Conservation (phyloP, 192 early-diverging fungal species). For the Coemansia sp. region DNA sequence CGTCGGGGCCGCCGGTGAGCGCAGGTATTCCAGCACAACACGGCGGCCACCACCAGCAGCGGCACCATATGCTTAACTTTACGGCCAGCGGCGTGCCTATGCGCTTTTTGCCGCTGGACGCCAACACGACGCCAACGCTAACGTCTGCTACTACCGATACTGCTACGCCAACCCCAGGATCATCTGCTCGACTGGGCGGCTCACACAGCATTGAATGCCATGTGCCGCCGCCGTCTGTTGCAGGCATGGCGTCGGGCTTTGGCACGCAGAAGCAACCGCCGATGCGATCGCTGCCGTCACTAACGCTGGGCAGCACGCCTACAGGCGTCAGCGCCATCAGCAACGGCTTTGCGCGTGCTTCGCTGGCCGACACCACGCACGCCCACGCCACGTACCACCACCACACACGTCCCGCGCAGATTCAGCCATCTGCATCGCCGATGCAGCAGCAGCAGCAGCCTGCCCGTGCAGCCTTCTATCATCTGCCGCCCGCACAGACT, state of each 20-base stretch:
- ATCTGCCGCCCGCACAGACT: constrained; percentile 44
- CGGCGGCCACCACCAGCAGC: constrained; percentile 29
- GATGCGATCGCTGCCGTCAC: constrained; percentile 44
- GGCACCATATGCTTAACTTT: constrained; percentile 20
- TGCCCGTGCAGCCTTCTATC: constrained; percentile 21
- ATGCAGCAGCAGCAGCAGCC: constrained; percentile 32
- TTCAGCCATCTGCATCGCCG: constrained; percentile 17
- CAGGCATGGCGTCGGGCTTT: constrained; percentile 11
- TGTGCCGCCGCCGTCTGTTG: too few relatives aligned
- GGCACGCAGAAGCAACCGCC: constrained; percentile 27
- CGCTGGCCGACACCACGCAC: constrained; percentile 13
- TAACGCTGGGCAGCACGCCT: constrained; percentile 5
- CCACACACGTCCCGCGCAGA: constrained; percentile 10
- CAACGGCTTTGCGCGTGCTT: constrained; percentile 25
- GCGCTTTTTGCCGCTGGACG: constrained; percentile 33
- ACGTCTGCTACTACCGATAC: constrained; percentile 43
- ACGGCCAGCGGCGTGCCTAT: constrained; percentile 1
- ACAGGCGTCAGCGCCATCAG: constrained; percentile 11
- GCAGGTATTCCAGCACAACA: constrained; percentile 19
- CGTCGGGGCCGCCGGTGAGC: constrained; percentile 4
- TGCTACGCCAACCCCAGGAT: constrained; percentile 48
- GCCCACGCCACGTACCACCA: constrained; percentile 4
- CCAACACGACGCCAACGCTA: constrained; percentile 41
- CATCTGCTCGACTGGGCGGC: constrained; percentile 29
- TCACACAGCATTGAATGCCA: constrained; percentile 34